phyloP scores from a whole-genome alignment of 2,329 filamentous ascomycete genomes.

The Mycosphaerelloides madeirae region DNA sequence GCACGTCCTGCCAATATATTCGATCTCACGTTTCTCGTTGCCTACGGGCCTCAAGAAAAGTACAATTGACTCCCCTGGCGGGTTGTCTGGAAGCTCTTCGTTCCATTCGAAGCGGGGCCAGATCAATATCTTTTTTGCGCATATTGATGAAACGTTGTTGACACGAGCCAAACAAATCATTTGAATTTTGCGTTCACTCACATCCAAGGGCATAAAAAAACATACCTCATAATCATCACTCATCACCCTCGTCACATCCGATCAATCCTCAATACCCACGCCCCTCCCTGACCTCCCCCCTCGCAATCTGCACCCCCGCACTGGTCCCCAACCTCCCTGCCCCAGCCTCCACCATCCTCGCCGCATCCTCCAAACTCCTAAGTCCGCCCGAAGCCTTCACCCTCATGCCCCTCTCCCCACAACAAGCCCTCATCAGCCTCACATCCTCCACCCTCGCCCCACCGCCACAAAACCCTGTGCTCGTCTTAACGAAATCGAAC shows the following conservation, averaged over 20 bases:
- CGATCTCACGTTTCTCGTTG: too few relatives aligned
- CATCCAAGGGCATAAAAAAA: too few relatives aligned
- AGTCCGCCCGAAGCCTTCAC: slow-evolving; percentile 51
- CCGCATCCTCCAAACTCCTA: slow-evolving; percentile 46
- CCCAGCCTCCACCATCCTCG: slow-evolving; percentile 53
- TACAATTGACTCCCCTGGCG: too few relatives aligned
- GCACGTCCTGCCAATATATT: too few relatives aligned
- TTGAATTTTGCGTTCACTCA: too few relatives aligned
- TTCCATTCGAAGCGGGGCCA: too few relatives aligned
- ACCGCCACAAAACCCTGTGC: slow-evolving; percentile 54
- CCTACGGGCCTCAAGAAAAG: too few relatives aligned
- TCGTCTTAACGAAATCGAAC: slow-evolving; percentile 58
- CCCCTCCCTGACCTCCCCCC: slow-evolving; percentile 26
- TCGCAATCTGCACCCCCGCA: slow-evolving; percentile 52
- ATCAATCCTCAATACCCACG: neutral
- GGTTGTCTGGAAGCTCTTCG: too few relatives aligned
- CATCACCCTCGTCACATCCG: neutral
- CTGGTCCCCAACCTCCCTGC: slow-evolving; percentile 55
- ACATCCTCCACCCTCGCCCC: slow-evolving; percentile 52
- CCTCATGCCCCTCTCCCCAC: slow-evolving; percentile 25
- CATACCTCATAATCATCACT: too few relatives aligned
- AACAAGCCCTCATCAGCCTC: slow-evolving; percentile 49
- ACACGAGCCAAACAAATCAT: too few relatives aligned
- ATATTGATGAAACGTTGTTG: too few relatives aligned
- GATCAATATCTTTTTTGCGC: too few relatives aligned